Percentiles rank a stretch among this genome's conserved stretches.
phyloP scores from a whole-genome alignment of 1,139 yeast species.

The Magnusiomyces fungicola region DNA sequence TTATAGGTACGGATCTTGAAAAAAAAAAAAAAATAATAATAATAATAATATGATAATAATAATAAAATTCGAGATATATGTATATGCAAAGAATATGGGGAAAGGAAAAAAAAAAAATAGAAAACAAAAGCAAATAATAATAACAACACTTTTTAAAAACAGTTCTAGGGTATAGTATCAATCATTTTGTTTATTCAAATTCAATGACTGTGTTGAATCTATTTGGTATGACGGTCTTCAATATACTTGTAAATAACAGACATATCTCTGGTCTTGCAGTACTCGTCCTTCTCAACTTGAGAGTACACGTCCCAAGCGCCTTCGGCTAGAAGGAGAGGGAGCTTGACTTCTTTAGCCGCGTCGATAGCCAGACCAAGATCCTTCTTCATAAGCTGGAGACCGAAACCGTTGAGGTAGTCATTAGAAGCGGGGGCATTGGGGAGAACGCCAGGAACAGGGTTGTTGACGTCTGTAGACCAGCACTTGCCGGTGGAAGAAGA shows the following conservation, averaged over 20 bases:
- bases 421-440: constrained; percentile 43
- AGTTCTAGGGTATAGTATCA: too few species aligned
- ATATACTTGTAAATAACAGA: constrained; percentile 30
- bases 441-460: constrained; percentile 50
- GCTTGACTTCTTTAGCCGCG: constrained; percentile 35
- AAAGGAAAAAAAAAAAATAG: too few species aligned
- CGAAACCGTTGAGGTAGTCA: constrained; percentile 48
- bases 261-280: constrained; percentile 29
- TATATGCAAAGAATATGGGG: too few species aligned
- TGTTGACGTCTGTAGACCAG: constrained; percentile 56
- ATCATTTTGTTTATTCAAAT: too few species aligned
- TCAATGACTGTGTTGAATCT: too few species aligned
- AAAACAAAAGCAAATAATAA: too few species aligned
- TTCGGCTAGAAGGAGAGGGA: constrained; percentile 26
- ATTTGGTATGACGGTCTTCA: constrained; percentile 18
- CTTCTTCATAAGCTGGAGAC: constrained; percentile 48
- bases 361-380: constrained; percentile 51
- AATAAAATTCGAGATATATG: too few species aligned
- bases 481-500: constrained; percentile 53
- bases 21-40: too few species aligned
- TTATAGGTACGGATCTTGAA: too few species aligned
- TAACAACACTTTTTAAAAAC: too few species aligned
- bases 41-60: too few species aligned
- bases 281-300: constrained; percentile 22
- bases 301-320: constrained; percentile 28